A percentile compares a stretch with the other conserved stretches of the same genome.
These are phyloP conservation scores for Themeda triandra DNA, from an alignment of 176 grass and related monocot species.

Conservation along the genomic window DNA sequence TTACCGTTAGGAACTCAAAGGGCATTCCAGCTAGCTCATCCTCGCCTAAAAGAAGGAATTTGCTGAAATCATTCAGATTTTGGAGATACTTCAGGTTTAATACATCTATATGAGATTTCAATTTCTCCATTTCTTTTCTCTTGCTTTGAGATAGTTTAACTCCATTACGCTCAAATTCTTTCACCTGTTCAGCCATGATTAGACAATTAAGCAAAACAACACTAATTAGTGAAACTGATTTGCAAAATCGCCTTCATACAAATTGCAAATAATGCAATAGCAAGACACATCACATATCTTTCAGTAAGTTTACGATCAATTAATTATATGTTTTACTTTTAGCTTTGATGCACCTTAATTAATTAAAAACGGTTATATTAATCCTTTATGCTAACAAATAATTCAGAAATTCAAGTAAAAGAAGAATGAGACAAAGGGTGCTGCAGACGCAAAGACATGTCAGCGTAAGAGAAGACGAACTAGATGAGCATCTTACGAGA, in stretches of 20 bases:
- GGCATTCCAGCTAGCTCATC: slow-evolving; percentile 86
- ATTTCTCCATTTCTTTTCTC: slow-evolving; percentile 77
- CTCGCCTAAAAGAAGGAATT: slow-evolving; percentile 65
- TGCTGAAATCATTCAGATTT: slow-evolving; percentile 65
- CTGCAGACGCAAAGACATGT: not conserved
- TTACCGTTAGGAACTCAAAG: slow-evolving; percentile 78
- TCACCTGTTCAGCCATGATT: slow-evolving; percentile 74
- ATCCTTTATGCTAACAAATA: not conserved
- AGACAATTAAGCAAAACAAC: slow-evolving; percentile 38
- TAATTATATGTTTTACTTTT: not conserved
- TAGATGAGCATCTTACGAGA: not conserved
- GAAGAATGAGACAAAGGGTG: not conserved
- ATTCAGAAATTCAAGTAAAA: slow-evolving; percentile 11
- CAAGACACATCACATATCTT: not conserved
- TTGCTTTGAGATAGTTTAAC: slow-evolving; percentile 66
- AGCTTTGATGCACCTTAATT: not conserved
- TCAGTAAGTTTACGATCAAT: not conserved
- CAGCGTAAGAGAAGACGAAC: slow-evolving; percentile 5
- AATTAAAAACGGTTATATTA: not conserved
- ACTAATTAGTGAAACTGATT: slow-evolving; percentile 14
- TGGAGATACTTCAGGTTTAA: slow-evolving; percentile 81
- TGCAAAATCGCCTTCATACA: not conserved
- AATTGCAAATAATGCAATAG: not conserved
- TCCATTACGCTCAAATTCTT: slow-evolving; percentile 88
- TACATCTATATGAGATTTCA: slow-evolving; percentile 67